phyloP scores from a whole-genome alignment of 2,329 filamentous ascomycete species.

The Botrytis cinerea region DNA sequence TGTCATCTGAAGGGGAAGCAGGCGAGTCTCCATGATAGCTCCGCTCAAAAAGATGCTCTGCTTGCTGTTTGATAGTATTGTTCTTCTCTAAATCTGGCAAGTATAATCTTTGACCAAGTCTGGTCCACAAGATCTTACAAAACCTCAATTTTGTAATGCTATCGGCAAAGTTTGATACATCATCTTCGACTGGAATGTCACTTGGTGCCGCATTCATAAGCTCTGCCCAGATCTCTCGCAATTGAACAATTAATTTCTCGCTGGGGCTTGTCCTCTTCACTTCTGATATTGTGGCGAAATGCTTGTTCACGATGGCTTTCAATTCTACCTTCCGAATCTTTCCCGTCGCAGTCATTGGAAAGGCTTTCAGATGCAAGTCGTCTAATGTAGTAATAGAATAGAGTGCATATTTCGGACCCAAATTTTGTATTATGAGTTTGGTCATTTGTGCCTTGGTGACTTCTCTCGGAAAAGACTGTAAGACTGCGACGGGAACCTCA shows the following conservation, averaged over 20 bases:
- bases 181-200: background rate
- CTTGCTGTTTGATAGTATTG: background rate
- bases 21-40: background rate
- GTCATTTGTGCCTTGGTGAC: background rate
- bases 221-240: constrained; percentile 5
- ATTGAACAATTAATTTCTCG: background rate
- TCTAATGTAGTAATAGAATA: background rate
- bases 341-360: background rate
- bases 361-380: background rate
- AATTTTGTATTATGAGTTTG: background rate
- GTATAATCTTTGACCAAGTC: background rate
- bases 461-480: background rate
- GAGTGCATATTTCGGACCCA: background rate
- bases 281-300: constrained; percentile 1
- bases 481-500: background rate
- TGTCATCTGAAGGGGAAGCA: background rate
- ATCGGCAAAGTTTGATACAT: background rate
- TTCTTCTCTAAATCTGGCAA: background rate
- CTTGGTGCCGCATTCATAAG: background rate
- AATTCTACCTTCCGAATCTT: constrained; percentile 10
- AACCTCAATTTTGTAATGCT: constrained; percentile 1
- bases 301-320: background rate
- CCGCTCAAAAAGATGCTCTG: background rate
- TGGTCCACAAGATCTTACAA: background rate
- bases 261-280: background rate